A percentile compares a stretch with the other conserved stretches of the same genome.
Evolutionary conservation across 192 early-diverging fungal genomes (phyloP).

Genomic region (Entomortierella lignicola): DNA sequence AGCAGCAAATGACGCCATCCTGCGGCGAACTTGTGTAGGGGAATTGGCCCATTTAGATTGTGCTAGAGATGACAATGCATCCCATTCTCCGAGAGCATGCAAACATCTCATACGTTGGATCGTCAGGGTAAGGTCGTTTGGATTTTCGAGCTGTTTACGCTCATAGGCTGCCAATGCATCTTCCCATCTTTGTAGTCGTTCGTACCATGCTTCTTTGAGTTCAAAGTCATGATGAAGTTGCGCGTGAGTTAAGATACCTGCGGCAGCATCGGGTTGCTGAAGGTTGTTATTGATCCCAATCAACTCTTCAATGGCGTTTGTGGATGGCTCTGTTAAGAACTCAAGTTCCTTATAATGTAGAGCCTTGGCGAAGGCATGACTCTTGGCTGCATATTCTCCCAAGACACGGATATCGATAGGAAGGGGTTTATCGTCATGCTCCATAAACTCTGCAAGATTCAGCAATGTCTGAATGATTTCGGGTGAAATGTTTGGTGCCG

Average conservation of each 20-base stretch:
- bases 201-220: constrained; percentile 92
- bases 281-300: constrained; percentile 96
- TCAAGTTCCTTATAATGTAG: constrained; percentile 98
- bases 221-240: constrained; percentile 85
- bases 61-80: constrained; percentile 78
- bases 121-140: constrained; percentile 79
- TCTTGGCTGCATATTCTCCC: constrained; percentile 89
- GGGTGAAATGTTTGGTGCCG: constrained; percentile 85
- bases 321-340: constrained; percentile 84
- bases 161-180: constrained; percentile 91
- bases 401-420: constrained; percentile 93
- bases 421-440: constrained; percentile 95
- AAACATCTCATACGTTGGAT: constrained; percentile 91
- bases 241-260: constrained; percentile 92
- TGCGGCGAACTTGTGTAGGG: constrained; percentile 70
- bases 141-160: constrained; percentile 79
- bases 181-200: constrained; percentile 94
- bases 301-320: constrained; percentile 89
- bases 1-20: constrained; percentile 89
- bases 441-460: constrained; percentile 98
- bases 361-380: constrained; percentile 98
- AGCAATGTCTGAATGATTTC: constrained; percentile 93
- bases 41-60: constrained; percentile 81
- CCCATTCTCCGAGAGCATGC: constrained; percentile 94
- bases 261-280: constrained; percentile 96